phyloP scores from a whole-genome alignment of 768 basidiomycete species.

The Rubroboletus pulcherrimus region DNA sequence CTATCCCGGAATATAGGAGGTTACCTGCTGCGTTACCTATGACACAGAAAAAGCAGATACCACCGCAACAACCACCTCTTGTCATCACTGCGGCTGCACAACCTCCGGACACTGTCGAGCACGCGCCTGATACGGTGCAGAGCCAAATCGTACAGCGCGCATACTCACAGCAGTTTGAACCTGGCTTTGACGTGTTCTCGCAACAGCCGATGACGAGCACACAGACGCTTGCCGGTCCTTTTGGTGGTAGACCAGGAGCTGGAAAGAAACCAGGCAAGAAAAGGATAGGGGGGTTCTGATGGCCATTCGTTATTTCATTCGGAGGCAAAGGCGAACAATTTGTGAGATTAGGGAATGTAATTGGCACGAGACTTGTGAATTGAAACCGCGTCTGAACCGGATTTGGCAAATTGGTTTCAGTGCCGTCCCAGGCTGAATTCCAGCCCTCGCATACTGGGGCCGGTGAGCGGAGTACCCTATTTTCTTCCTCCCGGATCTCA shows the following conservation, averaged over 20 bases:
- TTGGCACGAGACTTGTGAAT: neutral
- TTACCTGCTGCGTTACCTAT: neutral
- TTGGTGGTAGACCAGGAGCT: slow-evolving; percentile 54
- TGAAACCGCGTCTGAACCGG: neutral
- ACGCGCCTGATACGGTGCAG: neutral
- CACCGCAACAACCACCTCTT: slow-evolving; percentile 37
- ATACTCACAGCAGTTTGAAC: slow-evolving; percentile 16
- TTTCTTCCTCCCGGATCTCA: slow-evolving; percentile 17
- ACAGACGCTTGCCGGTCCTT: slow-evolving; percentile 66
- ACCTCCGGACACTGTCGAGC: slow-evolving; percentile 9
- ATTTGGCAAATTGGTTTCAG: slow-evolving; percentile 26
- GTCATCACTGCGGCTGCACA: slow-evolving; percentile 32
- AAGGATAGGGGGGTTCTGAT: slow-evolving; percentile 71
- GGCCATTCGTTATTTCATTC: neutral
- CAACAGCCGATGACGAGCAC: slow-evolving; percentile 58
- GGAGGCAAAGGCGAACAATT: neutral
- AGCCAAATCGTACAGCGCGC: slow-evolving; percentile 14
- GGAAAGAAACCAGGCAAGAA: slow-evolving; percentile 58
- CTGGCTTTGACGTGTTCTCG: slow-evolving; percentile 18
- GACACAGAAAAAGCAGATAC: slow-evolving; percentile 22
- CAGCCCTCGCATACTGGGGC: slow-evolving; percentile 7
- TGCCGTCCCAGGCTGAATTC: neutral
- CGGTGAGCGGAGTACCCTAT: slow-evolving; percentile 25
- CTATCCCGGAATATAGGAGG: slow-evolving; percentile 14
- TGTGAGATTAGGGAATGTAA: neutral